Percentiles rank a stretch among this genome's conserved stretches.
Conservation (phyloP, 1,284 basidiomycete species). For the Marasmius oreades region DNA sequence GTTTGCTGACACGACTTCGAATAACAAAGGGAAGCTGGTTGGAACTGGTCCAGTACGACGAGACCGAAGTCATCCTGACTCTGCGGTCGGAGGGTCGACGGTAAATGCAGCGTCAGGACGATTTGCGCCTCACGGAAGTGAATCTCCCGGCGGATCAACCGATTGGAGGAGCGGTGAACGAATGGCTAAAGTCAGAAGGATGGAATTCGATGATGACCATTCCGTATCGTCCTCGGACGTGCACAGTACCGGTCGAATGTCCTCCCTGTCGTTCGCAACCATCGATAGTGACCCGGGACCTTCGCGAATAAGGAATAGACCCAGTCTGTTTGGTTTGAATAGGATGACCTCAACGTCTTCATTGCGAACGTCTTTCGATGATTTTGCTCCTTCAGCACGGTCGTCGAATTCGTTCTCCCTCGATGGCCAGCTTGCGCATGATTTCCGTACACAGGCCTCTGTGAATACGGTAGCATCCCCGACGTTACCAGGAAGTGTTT, state of each 20-base stretch:
- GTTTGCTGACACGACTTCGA: conserved; percentile 30
- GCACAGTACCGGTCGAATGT: conserved; percentile 66
- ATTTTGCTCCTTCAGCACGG: conserved; percentile 68
- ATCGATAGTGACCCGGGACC: conserved; percentile 85
- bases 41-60: conserved; percentile 61
- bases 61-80: conserved; percentile 30
- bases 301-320: conserved; percentile 55
- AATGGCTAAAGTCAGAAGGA: conserved; percentile 72
- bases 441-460: conserved; percentile 73
- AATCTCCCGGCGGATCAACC: conserved; percentile 29
- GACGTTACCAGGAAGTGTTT: conserved; percentile 60
- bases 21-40: conserved; percentile 45
- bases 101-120: conserved; percentile 58
- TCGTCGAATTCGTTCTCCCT: conserved; percentile 82
- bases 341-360: conserved; percentile 77
- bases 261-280: conserved; percentile 73
- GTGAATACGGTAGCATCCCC: conserved; percentile 54
- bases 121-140: conserved; percentile 38
- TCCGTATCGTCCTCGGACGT: conserved; percentile 86
- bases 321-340: conserved; percentile 59
- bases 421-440: conserved; percentile 76
- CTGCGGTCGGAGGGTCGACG: conserved; percentile 37
- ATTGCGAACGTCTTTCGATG: conserved; percentile 67
- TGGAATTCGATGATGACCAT: conserved; percentile 86
- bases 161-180: conserved; percentile 64